Evolutionary conservation across 805 yeast species (phyloP), one percentile per base, ranked within the genome.

Genomic region (Tetrapisispora namnaoensis): DNA sequence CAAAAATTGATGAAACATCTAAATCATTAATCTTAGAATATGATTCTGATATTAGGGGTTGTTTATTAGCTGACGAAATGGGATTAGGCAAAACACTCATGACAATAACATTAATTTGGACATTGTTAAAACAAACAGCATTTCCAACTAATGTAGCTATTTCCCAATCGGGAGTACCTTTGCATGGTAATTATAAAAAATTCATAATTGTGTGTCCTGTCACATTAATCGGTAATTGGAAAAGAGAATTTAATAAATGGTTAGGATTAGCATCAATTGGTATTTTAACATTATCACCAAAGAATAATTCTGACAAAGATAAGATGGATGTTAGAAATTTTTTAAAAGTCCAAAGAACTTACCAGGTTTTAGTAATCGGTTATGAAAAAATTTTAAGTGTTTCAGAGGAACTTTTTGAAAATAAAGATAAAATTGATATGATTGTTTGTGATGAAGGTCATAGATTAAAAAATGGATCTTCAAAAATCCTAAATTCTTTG

Each of bases 391-490:
- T 90, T 36, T 63, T 79, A 16, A 73, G 74, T 16, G 71, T 80
- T 57, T 66, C 74, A 21, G 69, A 71, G 7, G 82, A 83, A 50
- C 58, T 85, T 8, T 56, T 70, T 1, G 62, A 69, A 2, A 72
- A 72, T 2, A 64, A 65, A 18, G 50, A 61, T 3, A 53, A 65
- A 7, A 71, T 79, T 37, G 98, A 89, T 61, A 55, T 93, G 17
- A 68, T 93, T 18, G 77, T 93, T 1, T 93, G 96, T 64, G 99
- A 93, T 65, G 99, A 93, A 61, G 99, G 98, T 2, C 99, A 93
- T 63, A 72, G 96, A 44, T 72, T 93, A 55, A 93, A 91, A 57
- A 86, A 79, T 55, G 72, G 79, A 5, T 70, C 80, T 10, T 87
- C 86, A 50, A 89, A 87, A 63, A 79, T 85, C 0, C 69, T 88